Conservation (phyloP, 2,329 filamentous ascomycete species). For the Dothidotthia symphoricarpi region DNA sequence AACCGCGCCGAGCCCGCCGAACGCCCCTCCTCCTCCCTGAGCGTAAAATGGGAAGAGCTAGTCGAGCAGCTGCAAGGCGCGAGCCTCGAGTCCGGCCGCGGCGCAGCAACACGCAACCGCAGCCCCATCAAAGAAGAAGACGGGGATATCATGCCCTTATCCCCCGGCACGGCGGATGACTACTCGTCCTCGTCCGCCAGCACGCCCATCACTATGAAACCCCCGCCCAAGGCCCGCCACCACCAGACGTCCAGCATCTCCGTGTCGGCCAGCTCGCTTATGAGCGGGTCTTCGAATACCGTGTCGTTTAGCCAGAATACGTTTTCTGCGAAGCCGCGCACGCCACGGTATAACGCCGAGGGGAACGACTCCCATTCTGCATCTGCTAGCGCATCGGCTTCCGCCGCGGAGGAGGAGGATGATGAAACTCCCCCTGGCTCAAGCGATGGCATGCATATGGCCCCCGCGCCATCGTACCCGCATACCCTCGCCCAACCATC, state of each 20-base stretch:
- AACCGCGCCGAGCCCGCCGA: slow-evolving; percentile 54
- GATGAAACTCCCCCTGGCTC: slow-evolving; percentile 40
- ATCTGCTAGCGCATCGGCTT: slow-evolving; percentile 32
- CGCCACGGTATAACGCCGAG: slow-evolving; percentile 25
- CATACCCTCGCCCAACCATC: slow-evolving; percentile 28
- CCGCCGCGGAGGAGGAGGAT: slow-evolving; percentile 32
- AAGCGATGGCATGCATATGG: slow-evolving; percentile 39
- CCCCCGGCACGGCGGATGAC: slow-evolving; percentile 25
- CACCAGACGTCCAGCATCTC: slow-evolving; percentile 36
- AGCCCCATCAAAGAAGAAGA: slow-evolving; percentile 29
- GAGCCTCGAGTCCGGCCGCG: slow-evolving; percentile 31
- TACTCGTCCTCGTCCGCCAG: slow-evolving; percentile 33
- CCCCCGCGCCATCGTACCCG: slow-evolving; percentile 31
- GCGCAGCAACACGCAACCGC: slow-evolving; percentile 34
- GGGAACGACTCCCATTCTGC: slow-evolving; percentile 26
- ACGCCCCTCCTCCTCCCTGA: slow-evolving; percentile 49
- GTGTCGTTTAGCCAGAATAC: slow-evolving; percentile 10
- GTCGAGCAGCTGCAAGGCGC: slow-evolving; percentile 48
- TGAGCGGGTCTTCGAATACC: slow-evolving; percentile 27
- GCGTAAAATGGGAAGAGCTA: slow-evolving; percentile 54
- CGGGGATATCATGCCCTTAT: slow-evolving; percentile 21
- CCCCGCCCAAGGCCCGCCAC: slow-evolving; percentile 27
- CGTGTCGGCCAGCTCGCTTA: slow-evolving; percentile 34
- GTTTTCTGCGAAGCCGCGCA: slow-evolving; percentile 22
- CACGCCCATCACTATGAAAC: slow-evolving; percentile 38